Conservation (phyloP, 2,329 filamentous ascomycete genomes). For the Erysiphe pulchra region DNA sequence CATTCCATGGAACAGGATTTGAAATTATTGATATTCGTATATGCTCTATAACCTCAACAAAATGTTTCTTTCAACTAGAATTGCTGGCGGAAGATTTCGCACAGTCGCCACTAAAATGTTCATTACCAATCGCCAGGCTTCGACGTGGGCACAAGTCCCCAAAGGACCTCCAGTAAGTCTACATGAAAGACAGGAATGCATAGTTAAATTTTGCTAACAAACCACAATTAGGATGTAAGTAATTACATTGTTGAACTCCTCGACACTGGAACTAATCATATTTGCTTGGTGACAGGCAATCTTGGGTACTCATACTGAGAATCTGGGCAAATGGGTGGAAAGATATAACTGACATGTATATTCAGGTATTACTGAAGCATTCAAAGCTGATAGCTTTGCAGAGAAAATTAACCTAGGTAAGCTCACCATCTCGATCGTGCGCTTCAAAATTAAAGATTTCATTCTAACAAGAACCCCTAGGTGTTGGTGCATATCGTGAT, state of each 20-base stretch:
- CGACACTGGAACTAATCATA: conserved; percentile 8
- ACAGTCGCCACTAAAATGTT: background rate
- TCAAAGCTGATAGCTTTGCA: conserved; percentile 82
- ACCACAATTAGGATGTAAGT: conserved; percentile 14
- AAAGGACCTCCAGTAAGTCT: conserved; percentile 75
- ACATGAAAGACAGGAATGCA: background rate
- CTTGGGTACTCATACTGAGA: conserved; percentile 29
- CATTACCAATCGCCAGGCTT: conserved; percentile 17
- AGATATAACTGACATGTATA: conserved; percentile 6
- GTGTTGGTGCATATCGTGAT: conserved; percentile 94
- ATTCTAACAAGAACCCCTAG: conserved; percentile 16
- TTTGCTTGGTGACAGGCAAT: conserved; percentile 31
- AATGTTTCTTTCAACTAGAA: too few species aligned
- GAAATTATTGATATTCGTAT: too few species aligned
- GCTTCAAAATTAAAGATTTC: background rate
- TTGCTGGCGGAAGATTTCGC: too few species aligned
- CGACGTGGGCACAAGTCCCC: conserved; percentile 73
- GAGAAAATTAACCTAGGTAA: conserved; percentile 95
- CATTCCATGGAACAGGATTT: too few species aligned
- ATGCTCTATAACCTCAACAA: too few species aligned
- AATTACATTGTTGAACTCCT: background rate
- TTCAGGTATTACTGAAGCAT: conserved; percentile 80
- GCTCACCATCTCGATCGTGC: conserved; percentile 7
- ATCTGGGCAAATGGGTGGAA: too few species aligned
- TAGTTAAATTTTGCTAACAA: conserved; percentile 1